Base-by-base conservation (phyloP, 1,139 yeast genomes). In the Hyphopichia burtonii region DNA sequence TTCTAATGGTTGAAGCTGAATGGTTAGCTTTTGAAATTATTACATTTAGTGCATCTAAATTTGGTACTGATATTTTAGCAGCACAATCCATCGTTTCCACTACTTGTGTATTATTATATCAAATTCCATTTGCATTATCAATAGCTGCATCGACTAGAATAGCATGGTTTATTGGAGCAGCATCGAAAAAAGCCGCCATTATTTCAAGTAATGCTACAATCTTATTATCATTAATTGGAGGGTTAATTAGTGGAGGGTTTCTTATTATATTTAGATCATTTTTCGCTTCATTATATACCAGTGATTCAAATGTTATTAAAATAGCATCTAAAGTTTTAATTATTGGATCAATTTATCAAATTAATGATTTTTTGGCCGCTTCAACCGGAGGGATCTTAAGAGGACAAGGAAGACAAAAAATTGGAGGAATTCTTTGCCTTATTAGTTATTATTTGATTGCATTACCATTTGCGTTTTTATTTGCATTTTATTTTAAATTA, bases 101-200 rank as follows among this genome's bases (percentile, higher is more conserved):
- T 0, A 74, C 86, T 9, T 82, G 86, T 54, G 82, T 83, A 6
- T 66, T 85, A 37, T 67, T 83, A 27, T 86, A 84, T 55, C 93
- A 86, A 58, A 68, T 85, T 15, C 91, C 93, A 5, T 83, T 84
- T 64, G 88, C 91, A 1, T 70, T 84, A 40, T 78, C 87, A 7
- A 83, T 86, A 40, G 88, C 90, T 3, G 76, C 87, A 1, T 80
- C 90, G 11, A 84, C 93, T 0, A 73, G 93, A 63, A 76, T 85
- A 36, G 94, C 93, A 1, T 83, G 88, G 80, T 83, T 71, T 52
- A 76, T 86, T 46, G 94, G 94, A 8, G 85, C 89, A 1, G 86
- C 86, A 0, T 72, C 83, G 3, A 76, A 71, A 44, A 49, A 55
- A 16, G 68, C 83, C 0, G 79, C 84, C 0, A 55, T 61, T n/a